phyloP scores from a whole-genome alignment of 768 basidiomycete genomes.

The Mycena floridula region DNA sequence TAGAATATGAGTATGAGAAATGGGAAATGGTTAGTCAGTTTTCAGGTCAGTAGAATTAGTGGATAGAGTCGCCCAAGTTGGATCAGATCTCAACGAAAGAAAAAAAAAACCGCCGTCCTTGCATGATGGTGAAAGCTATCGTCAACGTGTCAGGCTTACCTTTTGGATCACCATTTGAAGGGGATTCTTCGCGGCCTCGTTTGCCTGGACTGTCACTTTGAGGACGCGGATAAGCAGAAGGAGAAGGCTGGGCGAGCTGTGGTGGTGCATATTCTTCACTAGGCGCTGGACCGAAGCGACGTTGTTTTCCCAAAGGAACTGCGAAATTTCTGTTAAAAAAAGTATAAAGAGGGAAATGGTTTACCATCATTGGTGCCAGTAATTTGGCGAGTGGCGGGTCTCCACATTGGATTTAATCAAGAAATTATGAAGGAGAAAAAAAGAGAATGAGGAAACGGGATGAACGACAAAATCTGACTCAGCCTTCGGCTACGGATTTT shows the following conservation, averaged over 20 bases:
- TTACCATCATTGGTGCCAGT: conserved; percentile 90
- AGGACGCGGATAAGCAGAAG: conserved; percentile 76
- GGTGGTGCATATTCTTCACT: conserved; percentile 77
- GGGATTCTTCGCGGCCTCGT: conserved; percentile 65
- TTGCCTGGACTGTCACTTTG: conserved; percentile 49
- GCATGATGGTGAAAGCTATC: conserved; percentile 30
- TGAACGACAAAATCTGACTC: no score
- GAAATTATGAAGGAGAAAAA: no score
- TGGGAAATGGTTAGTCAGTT: conserved; percentile 30
- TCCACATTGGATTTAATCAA: conserved; percentile 57
- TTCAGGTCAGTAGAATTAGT: conserved; percentile 52
- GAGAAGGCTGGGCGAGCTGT: conserved; percentile 82
- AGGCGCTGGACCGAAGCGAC: conserved; percentile 87
- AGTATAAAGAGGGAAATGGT: conserved; percentile 17
- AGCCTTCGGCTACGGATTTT: no score
- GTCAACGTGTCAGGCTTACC: conserved; percentile 56
- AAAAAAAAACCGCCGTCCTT: conserved; percentile 22
- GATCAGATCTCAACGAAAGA: conserved; percentile 7
- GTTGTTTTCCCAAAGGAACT: conserved; percentile 82
- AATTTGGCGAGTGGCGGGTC: conserved; percentile 82
- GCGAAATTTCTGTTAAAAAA: conserved; percentile 14
- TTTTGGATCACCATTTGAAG: conserved; percentile 53
- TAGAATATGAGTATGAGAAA: conserved; percentile 39
- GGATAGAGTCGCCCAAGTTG: no score
- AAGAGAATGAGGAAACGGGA: no score